Conservation (phyloP, 257 asterid genomes). For the Jasminum sambac region DNA sequence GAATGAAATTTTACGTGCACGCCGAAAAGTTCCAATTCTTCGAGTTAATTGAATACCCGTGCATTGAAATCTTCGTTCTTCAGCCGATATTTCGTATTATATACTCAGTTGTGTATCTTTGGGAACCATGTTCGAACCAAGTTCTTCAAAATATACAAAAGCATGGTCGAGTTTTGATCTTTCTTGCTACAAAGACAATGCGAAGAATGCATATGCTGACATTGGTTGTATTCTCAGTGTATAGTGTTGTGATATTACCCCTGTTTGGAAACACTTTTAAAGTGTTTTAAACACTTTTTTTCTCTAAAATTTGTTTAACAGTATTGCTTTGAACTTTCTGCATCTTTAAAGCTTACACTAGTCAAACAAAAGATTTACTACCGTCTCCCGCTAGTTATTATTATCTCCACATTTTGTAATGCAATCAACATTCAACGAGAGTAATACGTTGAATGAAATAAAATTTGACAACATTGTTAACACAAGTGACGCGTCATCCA, state of each 20-base stretch:
- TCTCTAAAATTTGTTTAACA: background rate
- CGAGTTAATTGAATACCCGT: conserved; percentile 37
- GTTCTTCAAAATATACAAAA: background rate
- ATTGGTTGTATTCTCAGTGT: background rate
- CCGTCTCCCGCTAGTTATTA: no score
- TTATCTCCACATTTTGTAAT: no score
- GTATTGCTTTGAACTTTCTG: background rate
- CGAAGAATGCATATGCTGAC: background rate
- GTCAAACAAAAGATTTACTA: no score
- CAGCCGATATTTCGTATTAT: background rate
- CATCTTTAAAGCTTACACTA: no score
- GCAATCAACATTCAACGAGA: no score
- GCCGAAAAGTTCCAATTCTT: conserved; percentile 58
- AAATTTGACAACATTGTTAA: no score
- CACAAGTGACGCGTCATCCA: no score
- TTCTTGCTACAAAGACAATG: background rate
- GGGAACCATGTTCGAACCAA: background rate
- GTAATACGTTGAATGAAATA: no score
- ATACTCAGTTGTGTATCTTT: background rate
- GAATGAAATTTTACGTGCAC: conserved; percentile 53
- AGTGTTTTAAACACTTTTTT: no score
- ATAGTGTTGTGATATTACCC: background rate
- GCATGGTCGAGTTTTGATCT: background rate
- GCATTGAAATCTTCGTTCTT: background rate
- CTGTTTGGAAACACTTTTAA: no score